phyloP scores from a whole-genome alignment of 495 filamentous ascomycete genomes.

The Massariosphaeria phaeospora region DNA sequence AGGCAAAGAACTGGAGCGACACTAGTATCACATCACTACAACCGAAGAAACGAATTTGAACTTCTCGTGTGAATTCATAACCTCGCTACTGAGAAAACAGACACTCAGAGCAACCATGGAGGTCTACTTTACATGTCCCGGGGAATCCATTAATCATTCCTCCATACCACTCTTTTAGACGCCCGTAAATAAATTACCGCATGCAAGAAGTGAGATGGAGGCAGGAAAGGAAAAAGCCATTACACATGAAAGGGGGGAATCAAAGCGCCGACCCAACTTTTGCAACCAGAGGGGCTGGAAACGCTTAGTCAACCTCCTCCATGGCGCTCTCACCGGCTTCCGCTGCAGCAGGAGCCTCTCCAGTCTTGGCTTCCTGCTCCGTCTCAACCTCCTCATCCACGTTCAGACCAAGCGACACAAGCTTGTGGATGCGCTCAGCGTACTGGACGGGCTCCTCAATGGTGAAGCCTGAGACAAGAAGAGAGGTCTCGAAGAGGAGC shows the following conservation, averaged over 20 bases:
- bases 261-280: constrained; percentile 29
- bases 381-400: constrained; percentile 86
- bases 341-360: constrained; percentile 51
- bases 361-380: constrained; percentile 52
- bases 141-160: constrained; percentile 18
- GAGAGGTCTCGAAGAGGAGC: constrained; percentile 96
- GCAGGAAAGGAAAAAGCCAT: constrained; percentile 23
- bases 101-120: constrained; percentile 11
- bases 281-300: constrained; percentile 7
- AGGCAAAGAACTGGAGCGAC: too few relatives aligned
- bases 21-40: too few relatives aligned
- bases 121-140: constrained; percentile 22
- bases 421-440: constrained; percentile 98
- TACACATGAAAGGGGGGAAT: constrained; percentile 31
- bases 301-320: constrained; percentile 68
- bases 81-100: constrained; percentile 6
- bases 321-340: constrained; percentile 61
- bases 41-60: constrained; percentile 7
- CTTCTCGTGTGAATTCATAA: constrained; percentile 7
- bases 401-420: constrained; percentile 92
- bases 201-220: constrained; percentile 20
- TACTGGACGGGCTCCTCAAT: constrained; percentile 98
- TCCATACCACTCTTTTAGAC: constrained; percentile 22
- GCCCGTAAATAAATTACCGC: constrained; percentile 17
- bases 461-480: constrained; percentile 97